Conservation (phyloP, 1,284 basidiomycete genomes). For the Leccinum huronense region DNA sequence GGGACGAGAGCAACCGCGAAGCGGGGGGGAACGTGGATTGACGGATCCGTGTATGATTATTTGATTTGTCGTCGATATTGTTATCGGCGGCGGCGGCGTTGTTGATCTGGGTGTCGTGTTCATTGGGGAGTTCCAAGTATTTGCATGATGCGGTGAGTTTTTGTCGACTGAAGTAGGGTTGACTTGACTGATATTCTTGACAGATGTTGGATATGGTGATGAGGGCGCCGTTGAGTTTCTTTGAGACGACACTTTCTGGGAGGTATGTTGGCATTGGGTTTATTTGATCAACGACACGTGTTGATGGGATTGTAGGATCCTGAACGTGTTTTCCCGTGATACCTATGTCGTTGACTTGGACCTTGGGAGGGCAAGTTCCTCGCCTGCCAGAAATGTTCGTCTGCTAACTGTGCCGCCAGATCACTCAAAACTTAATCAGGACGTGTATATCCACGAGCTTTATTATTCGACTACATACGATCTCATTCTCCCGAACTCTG, state of each 20-base stretch:
- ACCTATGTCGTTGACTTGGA: constrained; percentile 89
- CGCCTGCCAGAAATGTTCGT: neutral
- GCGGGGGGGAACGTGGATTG: constrained; percentile 59
- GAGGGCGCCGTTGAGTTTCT: constrained; percentile 83
- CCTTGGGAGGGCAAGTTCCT: constrained; percentile 56
- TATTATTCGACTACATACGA: constrained; percentile 49
- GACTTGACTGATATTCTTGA: constrained; percentile 3
- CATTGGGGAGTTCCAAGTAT: constrained; percentile 69
- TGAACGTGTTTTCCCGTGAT: constrained; percentile 92
- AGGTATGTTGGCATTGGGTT: constrained; percentile 43
- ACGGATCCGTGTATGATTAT: constrained; percentile 55
- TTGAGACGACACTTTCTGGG: constrained; percentile 81
- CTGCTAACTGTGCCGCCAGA: constrained; percentile 29
- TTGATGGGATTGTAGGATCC: constrained; percentile 46
- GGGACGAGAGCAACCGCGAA: constrained; percentile 77
- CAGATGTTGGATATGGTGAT: constrained; percentile 79
- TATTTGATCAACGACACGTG: neutral
- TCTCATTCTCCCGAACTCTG: constrained; percentile 6
- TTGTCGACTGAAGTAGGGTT: neutral
- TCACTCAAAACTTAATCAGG: constrained; percentile 68
- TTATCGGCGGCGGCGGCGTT: constrained; percentile 57
- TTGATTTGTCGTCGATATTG: constrained; percentile 51
- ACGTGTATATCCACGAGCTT: constrained; percentile 63
- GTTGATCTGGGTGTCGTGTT: constrained; percentile 78
- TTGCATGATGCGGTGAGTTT: constrained; percentile 72